Evolutionary conservation across 192 early-diverging fungal species (phyloP).

Genomic region (Kickxella alabastrina): DNA sequence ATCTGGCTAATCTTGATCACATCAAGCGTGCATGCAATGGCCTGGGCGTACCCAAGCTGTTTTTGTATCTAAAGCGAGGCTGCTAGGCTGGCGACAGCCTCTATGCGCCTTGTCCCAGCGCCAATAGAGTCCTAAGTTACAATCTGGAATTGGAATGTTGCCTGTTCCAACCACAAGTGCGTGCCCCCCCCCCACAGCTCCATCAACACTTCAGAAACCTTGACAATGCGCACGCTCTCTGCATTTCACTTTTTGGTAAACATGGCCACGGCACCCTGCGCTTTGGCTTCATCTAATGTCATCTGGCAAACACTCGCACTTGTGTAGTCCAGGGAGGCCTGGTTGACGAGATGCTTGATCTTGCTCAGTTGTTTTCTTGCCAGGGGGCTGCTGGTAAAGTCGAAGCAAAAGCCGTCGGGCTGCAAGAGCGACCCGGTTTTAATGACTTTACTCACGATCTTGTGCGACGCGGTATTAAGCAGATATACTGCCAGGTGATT

Average conservation of each 20-base stretch:
- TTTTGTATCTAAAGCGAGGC: slow-evolving; percentile 66
- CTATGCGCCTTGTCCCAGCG: slow-evolving; percentile 93
- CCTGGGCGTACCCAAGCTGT: slow-evolving; percentile 60
- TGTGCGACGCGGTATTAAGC: slow-evolving; percentile 86
- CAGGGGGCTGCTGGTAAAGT: slow-evolving; percentile 75
- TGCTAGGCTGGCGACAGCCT: slow-evolving; percentile 87
- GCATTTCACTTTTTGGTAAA: slow-evolving; percentile 94
- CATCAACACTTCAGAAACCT: slow-evolving; percentile 70
- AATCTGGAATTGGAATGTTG: slow-evolving; percentile 82
- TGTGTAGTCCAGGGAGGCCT: slow-evolving; percentile 68
- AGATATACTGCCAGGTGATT: slow-evolving; percentile 97
- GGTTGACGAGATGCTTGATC: slow-evolving; percentile 73
- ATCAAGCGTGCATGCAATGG: slow-evolving; percentile 55
- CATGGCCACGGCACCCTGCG: slow-evolving; percentile 82
- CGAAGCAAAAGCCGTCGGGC: slow-evolving; percentile 88
- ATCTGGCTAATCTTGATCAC: slow-evolving; percentile 58
- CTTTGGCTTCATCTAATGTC: slow-evolving; percentile 70
- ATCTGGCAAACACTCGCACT: slow-evolving; percentile 78
- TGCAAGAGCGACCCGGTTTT: slow-evolving; percentile 94
- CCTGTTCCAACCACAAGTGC: slow-evolving; percentile 83
- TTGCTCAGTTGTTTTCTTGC: slow-evolving; percentile 58
- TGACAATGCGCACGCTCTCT: slow-evolving; percentile 90
- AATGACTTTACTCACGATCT: slow-evolving; percentile 67
- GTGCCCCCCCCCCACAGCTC: slow-evolving; percentile 99
- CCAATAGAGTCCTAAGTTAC: slow-evolving; percentile 85